A percentile compares a stretch with the other conserved stretches of the same genome.
Conservation (phyloP, 176 grass and related monocot species). For the Triticum aestivum region DNA sequence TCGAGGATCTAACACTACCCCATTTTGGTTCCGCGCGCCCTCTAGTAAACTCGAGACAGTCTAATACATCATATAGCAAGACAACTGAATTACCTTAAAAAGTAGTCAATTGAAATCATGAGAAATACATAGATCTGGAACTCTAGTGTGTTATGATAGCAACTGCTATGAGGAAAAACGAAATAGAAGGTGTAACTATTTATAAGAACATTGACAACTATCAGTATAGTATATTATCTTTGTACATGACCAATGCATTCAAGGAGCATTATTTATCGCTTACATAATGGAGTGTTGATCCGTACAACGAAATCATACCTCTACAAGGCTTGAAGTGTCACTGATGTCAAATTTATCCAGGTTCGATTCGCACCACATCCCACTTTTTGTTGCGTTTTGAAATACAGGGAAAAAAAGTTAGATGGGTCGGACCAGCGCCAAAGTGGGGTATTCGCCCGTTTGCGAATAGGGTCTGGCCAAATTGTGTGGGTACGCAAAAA, state of each 20-base stretch:
- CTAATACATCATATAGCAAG: conserved; percentile 54
- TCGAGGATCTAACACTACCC: conserved; percentile 68
- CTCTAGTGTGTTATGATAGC: not conserved
- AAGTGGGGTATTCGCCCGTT: too few species aligned
- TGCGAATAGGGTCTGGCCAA: too few species aligned
- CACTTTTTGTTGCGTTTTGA: too few species aligned
- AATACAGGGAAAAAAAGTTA: too few species aligned
- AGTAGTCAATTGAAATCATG: not conserved
- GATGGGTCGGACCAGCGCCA: too few species aligned
- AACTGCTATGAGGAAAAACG: too few species aligned
- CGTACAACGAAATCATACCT: conserved; percentile 50
- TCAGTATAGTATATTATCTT: too few species aligned
- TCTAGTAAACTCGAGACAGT: conserved; percentile 82
- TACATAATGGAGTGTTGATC: not conserved
- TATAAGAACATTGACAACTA: too few species aligned
- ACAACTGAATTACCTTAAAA: not conserved
- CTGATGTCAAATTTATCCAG: too few species aligned
- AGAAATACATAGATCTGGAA: not conserved
- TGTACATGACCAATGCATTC: not conserved
- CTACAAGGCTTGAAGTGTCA: conserved; percentile 37
- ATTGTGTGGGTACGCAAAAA: too few species aligned
- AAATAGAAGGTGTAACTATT: too few species aligned
- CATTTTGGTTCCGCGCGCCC: conserved; percentile 66
- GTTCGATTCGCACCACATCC: too few species aligned
- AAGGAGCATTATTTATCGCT: not conserved